Base-by-base conservation (phyloP, 2,329 filamentous ascomycete genomes). In the Sporothrix inflata region DNA sequence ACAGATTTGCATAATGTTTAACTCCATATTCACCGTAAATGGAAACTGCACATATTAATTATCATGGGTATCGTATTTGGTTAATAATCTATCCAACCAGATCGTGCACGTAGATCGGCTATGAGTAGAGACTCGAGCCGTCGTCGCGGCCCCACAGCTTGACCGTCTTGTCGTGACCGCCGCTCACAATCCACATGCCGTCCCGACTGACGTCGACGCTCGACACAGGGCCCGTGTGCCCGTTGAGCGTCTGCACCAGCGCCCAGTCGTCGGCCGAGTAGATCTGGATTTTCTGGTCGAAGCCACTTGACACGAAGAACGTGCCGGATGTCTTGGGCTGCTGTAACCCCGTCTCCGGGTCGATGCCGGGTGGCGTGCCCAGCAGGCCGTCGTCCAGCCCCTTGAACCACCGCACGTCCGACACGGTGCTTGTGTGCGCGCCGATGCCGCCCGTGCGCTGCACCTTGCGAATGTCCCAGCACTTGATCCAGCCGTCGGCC, bases 191-290 rank as follows among this genome's bases (percentile, higher is more conserved):
- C 93, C 94, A 99, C 79, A 87, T 91, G 9, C 91, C 92, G 81
- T 98, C 93, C 75, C 87, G 86, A 78, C 92, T 97, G 70, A 97
- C 89, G 83, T 99, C 96, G 14, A 94, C 92, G 76, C 94, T 97
- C 69, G 97, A 89, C 12, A 99, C 94, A 53, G 97, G 96, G 1
- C 94, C 94, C 1, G 94, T 94, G 81, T 99, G 96, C 0, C 94
- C 96, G 77, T 91, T 93, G 73, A 99, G 84, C 19, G 91, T 93
- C 82, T 97, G 97, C 74, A 94, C 90, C 73, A 97, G 83, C 0
- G 92, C 91, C 94, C 96, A 99, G 82, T 99, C 95, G 80, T 99
- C 96, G 1, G 94, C 94, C 7, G 94, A 97, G 82, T 97, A 98
- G 76, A 99, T 88, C 79, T 98, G 97, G 82, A 99, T 92, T 77